Conservation (phyloP, 108 stramenopile species). For the Phaeodactylum tricornutum region DNA sequence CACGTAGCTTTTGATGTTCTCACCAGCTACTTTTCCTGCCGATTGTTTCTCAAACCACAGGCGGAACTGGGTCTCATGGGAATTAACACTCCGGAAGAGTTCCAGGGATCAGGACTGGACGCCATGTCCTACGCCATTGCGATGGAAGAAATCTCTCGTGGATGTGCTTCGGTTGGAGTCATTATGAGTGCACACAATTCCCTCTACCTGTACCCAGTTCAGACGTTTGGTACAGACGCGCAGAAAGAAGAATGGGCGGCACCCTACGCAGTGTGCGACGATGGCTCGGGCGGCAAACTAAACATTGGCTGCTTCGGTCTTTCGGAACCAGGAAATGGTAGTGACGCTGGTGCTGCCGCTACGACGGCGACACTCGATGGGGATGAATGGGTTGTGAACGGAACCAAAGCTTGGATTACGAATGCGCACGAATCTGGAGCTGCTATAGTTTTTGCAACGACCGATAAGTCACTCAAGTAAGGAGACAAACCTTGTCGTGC, state of each 20-base stretch:
- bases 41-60: no score
- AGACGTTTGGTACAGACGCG: slow-evolving; percentile 80
- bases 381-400: slow-evolving; percentile 88
- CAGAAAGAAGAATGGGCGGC: slow-evolving; percentile 74
- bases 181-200: slow-evolving; percentile 95
- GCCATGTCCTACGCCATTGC: slow-evolving; percentile 95
- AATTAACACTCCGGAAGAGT: slow-evolving; percentile 69
- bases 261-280: slow-evolving; percentile 47
- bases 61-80: slow-evolving; percentile 97
- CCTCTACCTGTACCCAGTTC: slow-evolving; percentile 89
- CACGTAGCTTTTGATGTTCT: no score
- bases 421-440: slow-evolving; percentile 90
- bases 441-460: slow-evolving; percentile 95
- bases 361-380: slow-evolving; percentile 87
- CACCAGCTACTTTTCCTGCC: no score
- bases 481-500: slow-evolving; percentile 14
- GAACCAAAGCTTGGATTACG: slow-evolving; percentile 99
- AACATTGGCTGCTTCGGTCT: slow-evolving; percentile 83
- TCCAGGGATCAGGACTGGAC: slow-evolving; percentile 87
- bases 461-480: slow-evolving; percentile 91
- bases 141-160: slow-evolving; percentile 96
- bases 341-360: slow-evolving; percentile 89
- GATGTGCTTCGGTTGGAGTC: slow-evolving; percentile 92
- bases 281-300: not conserved
- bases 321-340: slow-evolving; percentile 84